Conservation (phyloP, 371 early-diverging fungal species). For the Thermomucor indicae-seudaticae region DNA sequence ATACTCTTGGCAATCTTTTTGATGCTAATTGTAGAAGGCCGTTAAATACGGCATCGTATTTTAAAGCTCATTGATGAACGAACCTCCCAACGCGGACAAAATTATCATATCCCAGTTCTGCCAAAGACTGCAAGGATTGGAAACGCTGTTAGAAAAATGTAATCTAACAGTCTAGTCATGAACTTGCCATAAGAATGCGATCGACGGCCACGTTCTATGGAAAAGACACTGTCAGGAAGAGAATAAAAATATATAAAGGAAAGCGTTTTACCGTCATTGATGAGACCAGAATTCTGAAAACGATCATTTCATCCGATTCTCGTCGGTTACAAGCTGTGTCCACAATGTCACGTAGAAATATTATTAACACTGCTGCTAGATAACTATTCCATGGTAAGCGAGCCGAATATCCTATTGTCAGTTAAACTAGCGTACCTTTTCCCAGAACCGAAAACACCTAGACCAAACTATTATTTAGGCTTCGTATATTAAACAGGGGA, state of each 20-base stretch:
- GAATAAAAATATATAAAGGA: background rate
- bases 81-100: constrained; percentile 84
- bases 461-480: background rate
- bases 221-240: background rate
- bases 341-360: constrained; percentile 63
- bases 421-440: constrained; percentile 53
- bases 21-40: constrained; percentile 37
- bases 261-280: constrained; percentile 56
- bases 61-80: background rate
- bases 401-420: background rate
- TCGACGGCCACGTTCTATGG: constrained; percentile 84
- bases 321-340: constrained; percentile 34
- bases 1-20: constrained; percentile 74
- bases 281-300: constrained; percentile 53
- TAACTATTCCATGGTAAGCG: constrained; percentile 38
- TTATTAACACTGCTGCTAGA: constrained; percentile 72
- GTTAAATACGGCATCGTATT: too few species aligned
- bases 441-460: constrained; percentile 76
- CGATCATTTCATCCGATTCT: constrained; percentile 33
- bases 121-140: constrained; percentile 32
- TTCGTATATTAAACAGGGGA: background rate
- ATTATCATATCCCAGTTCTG: constrained; percentile 68
- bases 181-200: constrained; percentile 61
- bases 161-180: background rate
- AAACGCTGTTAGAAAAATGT: background rate